phyloP scores from a whole-genome alignment of 2,329 filamentous ascomycete genomes.

The Madurella fahalii region DNA sequence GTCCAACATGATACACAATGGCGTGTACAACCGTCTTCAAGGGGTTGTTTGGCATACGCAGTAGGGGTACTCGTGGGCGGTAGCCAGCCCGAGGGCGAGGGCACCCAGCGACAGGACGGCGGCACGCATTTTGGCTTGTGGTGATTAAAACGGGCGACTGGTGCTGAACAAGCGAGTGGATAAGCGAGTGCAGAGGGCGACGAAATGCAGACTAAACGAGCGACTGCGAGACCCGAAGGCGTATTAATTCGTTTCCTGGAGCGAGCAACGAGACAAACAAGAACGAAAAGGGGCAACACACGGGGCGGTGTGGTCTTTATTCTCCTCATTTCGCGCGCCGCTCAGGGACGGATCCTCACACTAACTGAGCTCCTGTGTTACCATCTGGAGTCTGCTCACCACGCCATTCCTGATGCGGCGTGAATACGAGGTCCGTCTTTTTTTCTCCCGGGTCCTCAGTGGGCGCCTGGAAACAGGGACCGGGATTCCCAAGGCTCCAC shows the following conservation, averaged over 20 bases:
- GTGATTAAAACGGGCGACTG: neutral
- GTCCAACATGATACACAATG: neutral
- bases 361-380: no score
- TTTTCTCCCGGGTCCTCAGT: neutral
- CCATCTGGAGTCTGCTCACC: neutral
- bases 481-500: slow-evolving; percentile 1
- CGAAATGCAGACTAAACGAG: slow-evolving; percentile 17
- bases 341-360: neutral
- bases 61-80: slow-evolving; percentile 23
- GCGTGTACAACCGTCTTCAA: no score
- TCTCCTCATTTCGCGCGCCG: neutral
- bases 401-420: slow-evolving; percentile 7
- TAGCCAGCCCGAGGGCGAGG: slow-evolving; percentile 21
- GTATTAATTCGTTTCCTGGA: slow-evolving; percentile 10
- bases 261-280: slow-evolving; percentile 2
- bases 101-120: slow-evolving; percentile 21
- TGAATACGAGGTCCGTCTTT: slow-evolving; percentile 13
- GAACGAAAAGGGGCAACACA: neutral
- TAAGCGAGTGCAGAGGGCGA: slow-evolving; percentile 9
- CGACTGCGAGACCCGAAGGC: slow-evolving; percentile 20
- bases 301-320: slow-evolving; percentile 9
- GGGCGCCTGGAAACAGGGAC: neutral
- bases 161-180: neutral
- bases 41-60: slow-evolving; percentile 15
- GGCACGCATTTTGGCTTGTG: slow-evolving; percentile 20